Percentiles rank a stretch among this genome's conserved stretches.
Evolutionary conservation across 305 asterid genomes (phyloP).

Genomic region (Vinca major): DNA sequence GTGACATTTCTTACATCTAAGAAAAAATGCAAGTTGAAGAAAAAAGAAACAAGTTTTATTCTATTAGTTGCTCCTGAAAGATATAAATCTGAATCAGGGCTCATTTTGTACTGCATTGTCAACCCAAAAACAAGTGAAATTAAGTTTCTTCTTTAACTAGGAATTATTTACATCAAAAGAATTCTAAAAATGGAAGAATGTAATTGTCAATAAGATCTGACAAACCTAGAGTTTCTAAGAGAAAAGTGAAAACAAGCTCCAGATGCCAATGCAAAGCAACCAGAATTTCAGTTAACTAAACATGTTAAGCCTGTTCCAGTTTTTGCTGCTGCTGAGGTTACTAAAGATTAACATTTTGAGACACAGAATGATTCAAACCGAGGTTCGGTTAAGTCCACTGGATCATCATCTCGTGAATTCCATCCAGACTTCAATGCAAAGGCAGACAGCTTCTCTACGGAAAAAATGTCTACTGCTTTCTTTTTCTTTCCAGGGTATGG

Average conservation of each 20-base stretch:
- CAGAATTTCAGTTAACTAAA: neutral
- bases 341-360: conserved; percentile 7
- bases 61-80: no score
- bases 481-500: conserved; percentile 17
- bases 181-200: conserved; percentile 1
- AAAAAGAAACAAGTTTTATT: no score
- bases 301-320: neutral
- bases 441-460: conserved; percentile 26
- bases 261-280: neutral
- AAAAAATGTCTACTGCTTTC: conserved; percentile 18
- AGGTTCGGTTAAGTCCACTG: conserved; percentile 76
- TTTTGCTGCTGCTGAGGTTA: conserved; percentile 8
- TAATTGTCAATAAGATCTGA: neutral
- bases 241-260: conserved; percentile 4
- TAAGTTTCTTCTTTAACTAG: no score
- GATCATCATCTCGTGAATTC: conserved; percentile 40
- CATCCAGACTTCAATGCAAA: conserved; percentile 27
- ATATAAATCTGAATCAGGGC: no score
- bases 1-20: no score
- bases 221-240: conserved; percentile 6
- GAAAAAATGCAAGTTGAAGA: no score
- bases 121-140: neutral
- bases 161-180: conserved; percentile 3
- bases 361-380: conserved; percentile 58
- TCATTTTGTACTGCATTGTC: no score